phyloP scores from a whole-genome alignment of 352 stramenopile species.

The Pythium dissimile region DNA sequence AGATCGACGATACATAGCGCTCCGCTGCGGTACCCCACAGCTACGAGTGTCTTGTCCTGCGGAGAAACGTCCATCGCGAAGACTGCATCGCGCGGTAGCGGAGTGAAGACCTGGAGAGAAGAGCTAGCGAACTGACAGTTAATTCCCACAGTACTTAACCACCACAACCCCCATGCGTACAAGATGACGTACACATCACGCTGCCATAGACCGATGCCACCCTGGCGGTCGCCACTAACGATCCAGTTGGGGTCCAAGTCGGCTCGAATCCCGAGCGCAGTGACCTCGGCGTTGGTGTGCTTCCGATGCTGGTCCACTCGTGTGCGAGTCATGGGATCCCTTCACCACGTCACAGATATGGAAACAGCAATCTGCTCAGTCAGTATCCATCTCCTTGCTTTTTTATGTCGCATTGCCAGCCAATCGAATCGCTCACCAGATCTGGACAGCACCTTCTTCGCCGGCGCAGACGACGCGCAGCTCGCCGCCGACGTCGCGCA shows the following conservation, averaged over 20 bases:
- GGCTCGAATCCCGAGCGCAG: conserved; percentile 31
- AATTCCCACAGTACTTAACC: not conserved
- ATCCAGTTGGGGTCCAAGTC: conserved; percentile 40
- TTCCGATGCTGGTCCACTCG: conserved; percentile 67
- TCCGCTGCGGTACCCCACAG: conserved; percentile 70
- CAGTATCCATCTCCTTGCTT: too few species aligned
- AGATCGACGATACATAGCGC: conserved; percentile 56
- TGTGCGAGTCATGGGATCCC: conserved; percentile 42
- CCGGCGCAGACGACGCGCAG: conserved; percentile 49
- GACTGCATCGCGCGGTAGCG: conserved; percentile 49
- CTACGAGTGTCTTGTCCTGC: conserved; percentile 46
- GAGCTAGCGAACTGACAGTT: conserved; percentile 24
- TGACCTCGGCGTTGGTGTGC: conserved; percentile 57
- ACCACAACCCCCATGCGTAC: not conserved
- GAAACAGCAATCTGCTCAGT: too few species aligned
- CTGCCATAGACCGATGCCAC: conserved; percentile 52
- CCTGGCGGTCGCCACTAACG: conserved; percentile 59
- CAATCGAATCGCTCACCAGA: conserved; percentile 39
- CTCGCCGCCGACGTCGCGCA: conserved; percentile 28
- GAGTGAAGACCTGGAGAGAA: conserved; percentile 38
- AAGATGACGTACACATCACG: conserved; percentile 39
- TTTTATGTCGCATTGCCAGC: not conserved
- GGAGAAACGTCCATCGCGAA: conserved; percentile 53
- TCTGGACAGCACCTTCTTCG: conserved; percentile 69
- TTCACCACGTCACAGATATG: conserved; percentile 7